A percentile compares a stretch with the other conserved stretches of the same genome.
These are phyloP conservation scores for Ascocoryne sarcoides DNA, from an alignment of 2,329 filamentous ascomycete species.

Conservation along the genomic window DNA sequence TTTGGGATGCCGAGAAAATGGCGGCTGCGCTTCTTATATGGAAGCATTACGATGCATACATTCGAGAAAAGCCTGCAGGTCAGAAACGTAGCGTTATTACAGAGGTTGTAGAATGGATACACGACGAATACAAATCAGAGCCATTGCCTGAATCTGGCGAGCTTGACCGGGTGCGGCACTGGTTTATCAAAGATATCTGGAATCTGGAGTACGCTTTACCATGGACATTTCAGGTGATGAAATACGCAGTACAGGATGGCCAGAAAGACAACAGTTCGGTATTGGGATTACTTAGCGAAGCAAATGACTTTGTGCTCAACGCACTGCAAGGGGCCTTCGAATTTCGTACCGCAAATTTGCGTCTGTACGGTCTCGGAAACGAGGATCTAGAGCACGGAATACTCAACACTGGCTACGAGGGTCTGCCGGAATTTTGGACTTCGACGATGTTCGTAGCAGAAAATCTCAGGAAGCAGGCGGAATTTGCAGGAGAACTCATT, in stretches of 20 bases:
- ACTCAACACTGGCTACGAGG: constrained; percentile 53
- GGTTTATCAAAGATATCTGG: constrained; percentile 71
- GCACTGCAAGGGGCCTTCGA: constrained; percentile 54
- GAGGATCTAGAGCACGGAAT: constrained; percentile 60
- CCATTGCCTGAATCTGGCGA: constrained; percentile 58
- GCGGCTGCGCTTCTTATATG: constrained; percentile 71
- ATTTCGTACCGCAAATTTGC: constrained; percentile 63
- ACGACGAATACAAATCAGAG: constrained; percentile 65
- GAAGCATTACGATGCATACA: constrained; percentile 66
- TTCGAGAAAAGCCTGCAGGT: constrained; percentile 47
- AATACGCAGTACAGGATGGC: constrained; percentile 58
- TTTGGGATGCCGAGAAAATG: constrained; percentile 90
- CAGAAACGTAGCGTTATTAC: constrained; percentile 63
- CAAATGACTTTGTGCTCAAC: constrained; percentile 62
- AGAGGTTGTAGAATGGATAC: constrained; percentile 67
- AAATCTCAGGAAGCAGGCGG: constrained; percentile 50
- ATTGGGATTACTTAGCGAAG: constrained; percentile 42
- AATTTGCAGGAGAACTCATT: constrained; percentile 38
- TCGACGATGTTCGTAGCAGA: constrained; percentile 56
- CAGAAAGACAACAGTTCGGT: constrained; percentile 43
- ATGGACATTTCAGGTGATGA: constrained; percentile 71
- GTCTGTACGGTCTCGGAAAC: constrained; percentile 62
- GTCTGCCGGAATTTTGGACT: constrained; percentile 78
- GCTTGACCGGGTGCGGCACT: constrained; percentile 72
- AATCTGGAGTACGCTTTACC: constrained; percentile 67